Evolutionary conservation across 176 grass and related monocot genomes (phyloP), one percentile per base, ranked within the genome.

Genomic region (Hordeum marinum): DNA sequence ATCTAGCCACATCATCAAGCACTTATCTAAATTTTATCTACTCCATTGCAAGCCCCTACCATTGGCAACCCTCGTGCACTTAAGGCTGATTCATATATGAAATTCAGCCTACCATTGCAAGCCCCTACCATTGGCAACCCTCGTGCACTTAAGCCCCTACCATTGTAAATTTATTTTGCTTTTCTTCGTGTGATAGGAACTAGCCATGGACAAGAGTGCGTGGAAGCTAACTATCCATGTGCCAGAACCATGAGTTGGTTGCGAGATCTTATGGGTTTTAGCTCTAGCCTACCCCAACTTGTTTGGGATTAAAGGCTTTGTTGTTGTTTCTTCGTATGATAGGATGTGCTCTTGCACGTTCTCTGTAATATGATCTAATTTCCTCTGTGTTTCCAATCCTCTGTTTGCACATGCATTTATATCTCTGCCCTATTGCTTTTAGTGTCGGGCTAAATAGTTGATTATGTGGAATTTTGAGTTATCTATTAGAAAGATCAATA

Each of bases 321-420:
- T 46, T 46, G 43, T 50, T 50, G 46, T 50, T 50, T 48, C 45
- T 48, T 67, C 18, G 65, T 36, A 67, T 68, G 17, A 68, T 17
- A 67, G 17, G 29, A 67, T 35, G 34, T 68, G 64, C 64, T 68
- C 65, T 68, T 68, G 32, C 32, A 36, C 31, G 32, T 21, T 68
- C 32, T 21, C 6, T 21, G 65, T 21, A 21, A 34, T 37, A 69
- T 45, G n/a, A 25, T 23, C 69, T 72, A 43, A 72, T 25, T 25
- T 72, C 41, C 39, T 52, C 15, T 8, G 12, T 45, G 40, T 72
- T 72, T 72, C 12, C 23, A 71, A 12, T 71, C 69, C 21, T 43
- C 69, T 72, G 69, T 72, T 43, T 72, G 68, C 68, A 42, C 21
- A 25, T 72, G 68, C 39, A 72, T 72, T 72, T 43, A 41, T 72